Conservation (phyloP, 495 filamentous ascomycete species). For the Aspergillus cristatus region DNA sequence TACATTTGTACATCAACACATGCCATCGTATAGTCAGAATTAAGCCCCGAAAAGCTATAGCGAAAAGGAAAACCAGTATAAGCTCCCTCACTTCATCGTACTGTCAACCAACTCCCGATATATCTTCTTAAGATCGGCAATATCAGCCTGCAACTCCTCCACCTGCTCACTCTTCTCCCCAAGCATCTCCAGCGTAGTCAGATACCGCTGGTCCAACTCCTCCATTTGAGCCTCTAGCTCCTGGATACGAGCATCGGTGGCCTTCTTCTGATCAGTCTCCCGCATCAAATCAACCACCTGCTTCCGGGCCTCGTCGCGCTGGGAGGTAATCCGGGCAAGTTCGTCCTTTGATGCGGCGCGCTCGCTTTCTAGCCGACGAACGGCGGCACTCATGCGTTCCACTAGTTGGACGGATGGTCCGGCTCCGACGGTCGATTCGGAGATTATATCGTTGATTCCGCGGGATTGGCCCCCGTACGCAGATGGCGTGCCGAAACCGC, state of each 20-base stretch:
- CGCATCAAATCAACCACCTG: slow-evolving; percentile 85
- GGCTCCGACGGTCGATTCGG: slow-evolving; percentile 76
- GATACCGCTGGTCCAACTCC: slow-evolving; percentile 57
- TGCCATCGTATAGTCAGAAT: background rate
- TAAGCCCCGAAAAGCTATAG: background rate
- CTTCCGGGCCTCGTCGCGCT: slow-evolving; percentile 83
- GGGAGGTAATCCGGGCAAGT: slow-evolving; percentile 62
- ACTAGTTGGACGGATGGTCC: slow-evolving; percentile 93
- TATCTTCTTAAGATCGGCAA: slow-evolving; percentile 87
- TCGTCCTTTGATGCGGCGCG: slow-evolving; percentile 82
- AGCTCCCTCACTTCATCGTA: slow-evolving; percentile 53
- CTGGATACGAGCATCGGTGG: slow-evolving; percentile 47
- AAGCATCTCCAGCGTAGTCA: slow-evolving; percentile 86
- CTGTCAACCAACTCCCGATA: slow-evolving; percentile 86
- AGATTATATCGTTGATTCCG: slow-evolving; percentile 79
- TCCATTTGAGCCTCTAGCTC: slow-evolving; percentile 57
- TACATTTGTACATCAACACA: background rate
- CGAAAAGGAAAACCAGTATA: slow-evolving; percentile 2
- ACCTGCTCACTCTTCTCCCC: slow-evolving; percentile 95
- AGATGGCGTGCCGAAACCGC: slow-evolving; percentile 49
- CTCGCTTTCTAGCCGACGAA: slow-evolving; percentile 84
- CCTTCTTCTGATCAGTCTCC: slow-evolving; percentile 64
- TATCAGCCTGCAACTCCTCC: slow-evolving; percentile 81
- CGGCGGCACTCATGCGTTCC: slow-evolving; percentile 89
- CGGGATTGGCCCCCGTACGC: slow-evolving; percentile 36